Evolutionary conservation across 192 early-diverging fungal species (phyloP), one percentile per base, ranked within the genome.

Genomic region (Entomortierella chlamydospora): DNA sequence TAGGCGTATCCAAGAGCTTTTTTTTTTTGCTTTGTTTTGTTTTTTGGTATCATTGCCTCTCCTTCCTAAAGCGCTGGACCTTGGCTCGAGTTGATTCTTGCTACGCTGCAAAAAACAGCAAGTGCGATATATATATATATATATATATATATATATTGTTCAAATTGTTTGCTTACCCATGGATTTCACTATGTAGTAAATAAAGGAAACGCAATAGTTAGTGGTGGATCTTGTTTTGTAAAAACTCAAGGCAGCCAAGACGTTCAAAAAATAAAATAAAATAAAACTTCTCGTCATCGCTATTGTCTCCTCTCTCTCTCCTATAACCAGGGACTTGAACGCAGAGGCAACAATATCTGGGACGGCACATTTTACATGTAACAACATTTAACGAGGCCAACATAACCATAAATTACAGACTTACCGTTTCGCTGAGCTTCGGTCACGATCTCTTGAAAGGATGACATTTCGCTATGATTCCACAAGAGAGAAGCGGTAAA

Each of bases 351-450:
- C 11, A 25, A 25, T 3, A 26, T 5, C 5, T 10, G 28, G 28
- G 28, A 54, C 26, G 26, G 10, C 10, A 28, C 3, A 26, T 5
- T 9, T 28, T 29, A 26, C 23, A 6, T 54, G 28, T 22, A 50
- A 50, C 22, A 54, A 28, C 10, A 26, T 10, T 7, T 22, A 57
- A n/a, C 8, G 20, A 20, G 20, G 15, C 6, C 10, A 57, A 34
- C 7, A 57, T n/a, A 57, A 7, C 4, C 28, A 57, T 6, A 33
- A 57, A 31, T 9, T n/a, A 55, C 11, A 55, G 29, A 79, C 76
- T 33, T 79, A 79, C 76, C 76, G 68, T 79, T 79, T 56, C 68
- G 33, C 34, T 79, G 76, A 8, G 76, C 76, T 56, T 79, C 76
- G 31, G 23, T 60, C 17, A 65, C 61, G 26, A 79, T 43, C 42